Percentiles rank a stretch among this genome's conserved stretches.
Conservation (phyloP, 2,329 filamentous ascomycete species). For the Lachnum nothofagi region DNA sequence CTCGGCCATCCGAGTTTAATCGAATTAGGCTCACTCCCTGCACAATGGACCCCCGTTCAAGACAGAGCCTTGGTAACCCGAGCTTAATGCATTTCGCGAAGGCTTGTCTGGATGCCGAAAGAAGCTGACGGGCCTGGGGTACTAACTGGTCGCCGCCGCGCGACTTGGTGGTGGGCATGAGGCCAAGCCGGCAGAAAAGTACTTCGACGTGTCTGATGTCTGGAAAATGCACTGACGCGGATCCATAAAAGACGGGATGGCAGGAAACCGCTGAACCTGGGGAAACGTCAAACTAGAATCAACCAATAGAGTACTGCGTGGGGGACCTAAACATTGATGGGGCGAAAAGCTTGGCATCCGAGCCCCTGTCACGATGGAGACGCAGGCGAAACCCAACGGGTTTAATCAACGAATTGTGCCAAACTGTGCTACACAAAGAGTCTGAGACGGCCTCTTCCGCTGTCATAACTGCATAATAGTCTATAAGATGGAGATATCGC, state of each 20-base stretch:
- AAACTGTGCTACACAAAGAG: constrained; percentile 18
- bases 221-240: constrained; percentile 17
- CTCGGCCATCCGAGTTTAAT: constrained; percentile 16
- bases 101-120: constrained; percentile 8
- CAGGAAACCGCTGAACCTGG: constrained; percentile 15
- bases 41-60: constrained; percentile 8
- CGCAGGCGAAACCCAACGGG: constrained; percentile 24
- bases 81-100: constrained; percentile 21
- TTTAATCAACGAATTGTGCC: constrained; percentile 23
- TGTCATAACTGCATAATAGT: constrained; percentile 3
- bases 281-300: constrained; percentile 20
- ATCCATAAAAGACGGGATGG: constrained; percentile 17
- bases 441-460: constrained; percentile 15
- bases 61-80: constrained; percentile 6
- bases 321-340: constrained; percentile 9
- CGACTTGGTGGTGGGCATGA: constrained; percentile 11
- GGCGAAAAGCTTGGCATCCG: constrained; percentile 15
- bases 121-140: not conserved
- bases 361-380: constrained; percentile 21
- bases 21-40: constrained; percentile 18
- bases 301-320: constrained; percentile 19
- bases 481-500: not conserved
- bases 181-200: constrained; percentile 12
- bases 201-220: constrained; percentile 21
- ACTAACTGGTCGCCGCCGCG: not conserved